phyloP scores from a whole-genome alignment of 2,329 filamentous ascomycete genomes.

The Xylariaceae sp. region DNA sequence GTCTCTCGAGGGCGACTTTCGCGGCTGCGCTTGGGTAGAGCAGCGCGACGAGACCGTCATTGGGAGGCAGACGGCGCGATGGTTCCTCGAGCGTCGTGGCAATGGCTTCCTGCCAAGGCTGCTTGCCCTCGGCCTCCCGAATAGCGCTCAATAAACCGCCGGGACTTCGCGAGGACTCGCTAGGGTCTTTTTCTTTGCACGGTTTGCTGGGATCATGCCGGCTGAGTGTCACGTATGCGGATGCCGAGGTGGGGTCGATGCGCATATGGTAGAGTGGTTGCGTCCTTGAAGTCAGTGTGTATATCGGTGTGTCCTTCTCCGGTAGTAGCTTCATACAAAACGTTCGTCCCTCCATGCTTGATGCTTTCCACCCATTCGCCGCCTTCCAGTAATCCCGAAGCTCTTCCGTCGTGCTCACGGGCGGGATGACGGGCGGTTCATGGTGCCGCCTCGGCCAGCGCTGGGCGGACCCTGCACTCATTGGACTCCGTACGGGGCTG shows the following conservation, averaged over 20 bases:
- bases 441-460: conserved; percentile 43
- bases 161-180: conserved; percentile 34
- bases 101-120: conserved; percentile 64
- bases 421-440: conserved; percentile 53
- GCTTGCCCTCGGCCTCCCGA: conserved; percentile 45
- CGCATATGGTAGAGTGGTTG: conserved; percentile 71
- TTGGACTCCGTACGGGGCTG: conserved; percentile 42
- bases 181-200: conserved; percentile 52
- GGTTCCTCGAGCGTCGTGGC: conserved; percentile 64
- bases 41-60: conserved; percentile 69
- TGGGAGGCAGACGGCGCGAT: conserved; percentile 57
- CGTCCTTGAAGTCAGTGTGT: conserved; percentile 65
- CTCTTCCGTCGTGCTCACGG: conserved; percentile 63
- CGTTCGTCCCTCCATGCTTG: conserved; percentile 61
- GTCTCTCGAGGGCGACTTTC: conserved; percentile 64
- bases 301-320: conserved; percentile 66
- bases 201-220: conserved; percentile 66
- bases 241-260: conserved; percentile 67
- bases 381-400: conserved; percentile 72
- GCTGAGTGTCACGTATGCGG: conserved; percentile 64
- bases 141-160: conserved; percentile 40
- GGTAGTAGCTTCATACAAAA: conserved; percentile 64
- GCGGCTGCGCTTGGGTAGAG: conserved; percentile 71
- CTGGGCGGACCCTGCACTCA: conserved; percentile 39
- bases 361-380: conserved; percentile 71